These are phyloP conservation scores for Aphanomyces euteiches DNA, from an alignment of 352 stramenopile genomes.

Conservation along the genomic window DNA sequence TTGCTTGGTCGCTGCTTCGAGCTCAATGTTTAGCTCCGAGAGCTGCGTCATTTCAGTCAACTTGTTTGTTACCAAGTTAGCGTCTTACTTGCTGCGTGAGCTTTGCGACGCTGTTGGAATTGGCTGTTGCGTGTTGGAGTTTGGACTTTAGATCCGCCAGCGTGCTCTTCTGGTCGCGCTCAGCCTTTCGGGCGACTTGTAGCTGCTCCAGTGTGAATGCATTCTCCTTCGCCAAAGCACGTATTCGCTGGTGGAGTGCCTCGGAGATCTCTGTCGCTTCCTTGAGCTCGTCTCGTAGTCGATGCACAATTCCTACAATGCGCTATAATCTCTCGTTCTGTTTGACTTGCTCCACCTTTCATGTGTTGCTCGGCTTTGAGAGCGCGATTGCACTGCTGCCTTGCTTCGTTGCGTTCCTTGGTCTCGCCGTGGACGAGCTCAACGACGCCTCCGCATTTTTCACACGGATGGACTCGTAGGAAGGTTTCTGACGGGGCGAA, in stretches of 20 bases:
- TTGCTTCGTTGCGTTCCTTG: slow-evolving; percentile 59
- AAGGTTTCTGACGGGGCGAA: slow-evolving; percentile 72
- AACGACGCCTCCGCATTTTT: slow-evolving; percentile 61
- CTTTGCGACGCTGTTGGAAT: slow-evolving; percentile 61
- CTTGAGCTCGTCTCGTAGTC: slow-evolving; percentile 59
- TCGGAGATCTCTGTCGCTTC: slow-evolving; percentile 72
- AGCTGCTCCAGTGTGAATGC: slow-evolving; percentile 74
- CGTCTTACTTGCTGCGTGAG: slow-evolving; percentile 35
- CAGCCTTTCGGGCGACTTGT: slow-evolving; percentile 59
- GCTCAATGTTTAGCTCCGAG: slow-evolving; percentile 64
- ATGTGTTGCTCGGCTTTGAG: slow-evolving; percentile 74
- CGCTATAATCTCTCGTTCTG: too few relatives aligned
- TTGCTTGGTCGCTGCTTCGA: slow-evolving; percentile 42
- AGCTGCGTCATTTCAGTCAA: slow-evolving; percentile 33
- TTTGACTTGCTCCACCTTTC: slow-evolving; percentile 18
- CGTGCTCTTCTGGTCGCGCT: slow-evolving; percentile 66
- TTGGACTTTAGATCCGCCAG: slow-evolving; percentile 63
- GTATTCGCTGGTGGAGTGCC: slow-evolving; percentile 66
- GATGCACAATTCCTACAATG: slow-evolving; percentile 49
- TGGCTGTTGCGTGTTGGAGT: slow-evolving; percentile 58
- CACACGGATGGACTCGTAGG: slow-evolving; percentile 70
- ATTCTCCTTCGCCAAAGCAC: slow-evolving; percentile 73
- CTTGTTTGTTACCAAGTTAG: background rate
- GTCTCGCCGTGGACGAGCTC: slow-evolving; percentile 80
- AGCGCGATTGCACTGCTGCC: slow-evolving; percentile 58